Percentiles rank a stretch among this genome's conserved stretches.
phyloP scores from a whole-genome alignment of 2,329 filamentous ascomycete genomes.

The Scedosporium aurantiacum region DNA sequence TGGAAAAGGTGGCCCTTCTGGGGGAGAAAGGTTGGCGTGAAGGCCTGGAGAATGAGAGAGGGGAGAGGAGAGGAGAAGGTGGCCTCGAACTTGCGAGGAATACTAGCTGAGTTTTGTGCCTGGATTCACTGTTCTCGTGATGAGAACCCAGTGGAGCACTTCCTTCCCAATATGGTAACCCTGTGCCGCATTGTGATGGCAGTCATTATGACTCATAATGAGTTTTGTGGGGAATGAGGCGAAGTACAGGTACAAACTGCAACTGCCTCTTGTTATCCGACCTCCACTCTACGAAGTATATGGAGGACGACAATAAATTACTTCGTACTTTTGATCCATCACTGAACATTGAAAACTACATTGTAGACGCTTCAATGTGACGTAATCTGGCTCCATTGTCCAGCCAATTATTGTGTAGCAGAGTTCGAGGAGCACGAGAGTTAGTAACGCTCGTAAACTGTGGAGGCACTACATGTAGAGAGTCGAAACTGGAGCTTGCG shows the following conservation, averaged over 20 bases:
- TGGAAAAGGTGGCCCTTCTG: background rate
- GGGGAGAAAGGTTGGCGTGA: background rate
- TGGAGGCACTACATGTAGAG: no score
- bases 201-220: conserved; percentile 7
- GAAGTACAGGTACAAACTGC: background rate
- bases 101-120: no score
- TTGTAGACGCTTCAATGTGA: no score
- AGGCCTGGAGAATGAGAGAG: background rate
- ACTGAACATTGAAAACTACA: no score
- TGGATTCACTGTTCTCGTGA: background rate
- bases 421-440: no score
- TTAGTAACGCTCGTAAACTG: no score
- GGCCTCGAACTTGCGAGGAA: background rate
- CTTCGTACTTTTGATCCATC: no score
- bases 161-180: background rate
- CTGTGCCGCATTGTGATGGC: background rate
- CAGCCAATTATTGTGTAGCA: no score
- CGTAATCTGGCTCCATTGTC: no score
- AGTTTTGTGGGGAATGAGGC: background rate
- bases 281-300: no score
- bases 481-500: no score
- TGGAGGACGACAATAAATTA: no score
- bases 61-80: background rate
- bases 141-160: background rate
- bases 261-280: background rate